A percentile compares a stretch with the other conserved stretches of the same genome.
phyloP scores from a whole-genome alignment of 305 asterid species.

The Rubia tinctorum region DNA sequence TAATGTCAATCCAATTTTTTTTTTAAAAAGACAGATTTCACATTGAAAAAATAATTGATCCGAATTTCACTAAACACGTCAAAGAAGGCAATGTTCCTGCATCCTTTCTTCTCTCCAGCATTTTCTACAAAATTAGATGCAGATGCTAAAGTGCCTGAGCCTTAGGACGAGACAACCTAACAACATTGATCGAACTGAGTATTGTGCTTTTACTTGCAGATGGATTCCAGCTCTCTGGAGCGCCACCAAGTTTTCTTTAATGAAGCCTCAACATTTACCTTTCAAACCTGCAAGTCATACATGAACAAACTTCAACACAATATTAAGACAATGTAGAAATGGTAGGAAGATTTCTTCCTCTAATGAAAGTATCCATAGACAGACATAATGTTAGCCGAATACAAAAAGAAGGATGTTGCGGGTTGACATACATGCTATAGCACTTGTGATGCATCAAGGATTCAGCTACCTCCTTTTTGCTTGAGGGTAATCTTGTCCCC shows the following conservation, averaged over 20 bases:
- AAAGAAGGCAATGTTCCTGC: background rate
- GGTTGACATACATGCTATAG: background rate
- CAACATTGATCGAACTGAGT: background rate
- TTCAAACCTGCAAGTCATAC: conserved; percentile 10
- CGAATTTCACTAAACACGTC: background rate
- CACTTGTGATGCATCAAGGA: conserved; percentile 6
- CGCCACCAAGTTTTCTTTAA: conserved; percentile 1
- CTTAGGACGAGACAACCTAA: background rate
- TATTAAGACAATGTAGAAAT: background rate
- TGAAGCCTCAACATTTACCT: conserved; percentile 5
- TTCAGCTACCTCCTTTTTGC: conserved; percentile 97
- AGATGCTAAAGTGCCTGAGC: background rate
- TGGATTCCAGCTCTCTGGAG: background rate
- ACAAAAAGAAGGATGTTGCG: background rate
- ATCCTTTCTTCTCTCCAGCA: conserved; percentile 11
- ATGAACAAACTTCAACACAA: background rate
- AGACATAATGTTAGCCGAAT: background rate
- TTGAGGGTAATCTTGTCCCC: conserved; percentile 99
- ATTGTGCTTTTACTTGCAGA: conserved; percentile 2
- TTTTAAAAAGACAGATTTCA: conserved; percentile 1
- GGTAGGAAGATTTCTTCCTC: background rate
- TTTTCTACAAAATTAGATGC: conserved; percentile 20
- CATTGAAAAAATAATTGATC: background rate
- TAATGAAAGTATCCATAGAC: background rate
- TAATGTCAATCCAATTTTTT: background rate